Evolutionary conservation across 2,329 filamentous ascomycete species (phyloP).

Genomic region (Colletotrichum plurivorum): DNA sequence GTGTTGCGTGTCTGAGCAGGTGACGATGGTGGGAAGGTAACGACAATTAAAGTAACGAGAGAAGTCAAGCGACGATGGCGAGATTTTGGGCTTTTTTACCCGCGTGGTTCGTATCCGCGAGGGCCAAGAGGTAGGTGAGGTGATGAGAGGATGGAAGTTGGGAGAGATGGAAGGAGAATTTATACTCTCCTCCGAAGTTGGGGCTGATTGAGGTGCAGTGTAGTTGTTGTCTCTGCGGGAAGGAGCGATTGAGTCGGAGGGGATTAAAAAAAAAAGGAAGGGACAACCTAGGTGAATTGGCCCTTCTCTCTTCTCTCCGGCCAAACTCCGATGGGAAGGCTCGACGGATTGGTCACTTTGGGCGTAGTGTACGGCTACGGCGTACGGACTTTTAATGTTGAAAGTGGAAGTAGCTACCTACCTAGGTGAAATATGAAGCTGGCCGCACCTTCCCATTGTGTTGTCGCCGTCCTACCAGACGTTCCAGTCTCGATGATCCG

Average conservation of each 20-base stretch:
- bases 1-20: background rate
- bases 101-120: conserved; percentile 1
- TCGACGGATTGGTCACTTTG: conserved; percentile 15
- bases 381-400: background rate
- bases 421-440: background rate
- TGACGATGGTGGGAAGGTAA: conserved; percentile 4
- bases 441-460: background rate
- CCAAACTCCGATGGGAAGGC: conserved; percentile 21
- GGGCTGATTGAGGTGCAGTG: background rate
- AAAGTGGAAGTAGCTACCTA: background rate
- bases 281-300: background rate
- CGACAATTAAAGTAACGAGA: background rate
- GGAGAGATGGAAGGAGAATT: conserved; percentile 1
- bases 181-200: conserved; percentile 23
- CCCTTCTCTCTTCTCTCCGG: background rate
- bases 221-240: background rate
- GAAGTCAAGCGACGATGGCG: background rate
- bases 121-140: conserved; percentile 6
- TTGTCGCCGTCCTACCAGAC: conserved; percentile 12
- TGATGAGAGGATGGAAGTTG: conserved; percentile 12
- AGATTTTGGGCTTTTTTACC: background rate
- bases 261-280: background rate
- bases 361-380: background rate
- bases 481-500: conserved; percentile 11
- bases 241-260: conserved; percentile 17